phyloP scores from a whole-genome alignment of 257 asterid species.

The Scutellaria baicalensis region DNA sequence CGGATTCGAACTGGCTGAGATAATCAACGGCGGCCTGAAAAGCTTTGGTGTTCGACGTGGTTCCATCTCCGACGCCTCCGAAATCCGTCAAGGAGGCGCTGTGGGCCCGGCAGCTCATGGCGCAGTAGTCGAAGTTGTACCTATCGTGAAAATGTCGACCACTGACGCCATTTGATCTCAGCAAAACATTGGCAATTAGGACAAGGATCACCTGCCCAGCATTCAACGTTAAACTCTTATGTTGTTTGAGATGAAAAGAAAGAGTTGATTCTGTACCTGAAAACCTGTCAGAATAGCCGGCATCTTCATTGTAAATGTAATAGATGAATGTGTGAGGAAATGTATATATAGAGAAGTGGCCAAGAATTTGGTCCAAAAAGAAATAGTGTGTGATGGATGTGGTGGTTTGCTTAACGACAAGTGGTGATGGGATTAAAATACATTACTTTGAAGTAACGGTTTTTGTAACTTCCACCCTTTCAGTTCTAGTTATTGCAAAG shows the following conservation, averaged over 20 bases:
- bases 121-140: constrained; percentile 38
- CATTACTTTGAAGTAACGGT: neutral
- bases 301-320: constrained; percentile 20
- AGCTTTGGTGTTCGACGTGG: constrained; percentile 62
- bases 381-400: no score
- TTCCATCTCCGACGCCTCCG: constrained; percentile 94
- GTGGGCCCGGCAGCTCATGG: constrained; percentile 55
- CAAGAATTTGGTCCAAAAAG: no score
- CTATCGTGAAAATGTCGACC: constrained; percentile 23
- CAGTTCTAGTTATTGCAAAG: neutral
- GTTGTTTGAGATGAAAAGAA: neutral
- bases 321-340: neutral
- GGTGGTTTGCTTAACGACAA: neutral
- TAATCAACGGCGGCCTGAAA: constrained; percentile 59
- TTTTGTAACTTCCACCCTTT: neutral
- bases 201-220: constrained; percentile 27
- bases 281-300: constrained; percentile 2
- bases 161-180: constrained; percentile 22
- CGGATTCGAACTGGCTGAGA: constrained; percentile 46
- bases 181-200: constrained; percentile 24
- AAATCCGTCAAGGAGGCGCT: constrained; percentile 62
- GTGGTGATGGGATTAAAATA: no score
- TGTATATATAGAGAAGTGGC: neutral
- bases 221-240: neutral
- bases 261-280: constrained; percentile 13